Evolutionary conservation across 2,329 filamentous ascomycete species (phyloP), one percentile per base, ranked within the genome.

Genomic region (Sporothrix sp.): DNA sequence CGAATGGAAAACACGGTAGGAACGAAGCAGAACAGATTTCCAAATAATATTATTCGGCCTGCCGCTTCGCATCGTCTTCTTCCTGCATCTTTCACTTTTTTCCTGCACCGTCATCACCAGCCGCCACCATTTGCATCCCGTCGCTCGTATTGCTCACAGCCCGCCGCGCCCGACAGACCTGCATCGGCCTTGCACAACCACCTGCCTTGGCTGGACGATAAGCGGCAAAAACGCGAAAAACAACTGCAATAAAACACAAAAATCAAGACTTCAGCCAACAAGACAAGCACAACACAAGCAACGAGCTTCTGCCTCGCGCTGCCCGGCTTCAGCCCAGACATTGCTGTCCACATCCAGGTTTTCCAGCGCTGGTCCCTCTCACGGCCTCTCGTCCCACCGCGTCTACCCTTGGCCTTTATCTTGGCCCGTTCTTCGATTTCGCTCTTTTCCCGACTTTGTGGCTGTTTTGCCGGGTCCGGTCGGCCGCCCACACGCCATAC

Each of bases 61-160:
- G 23, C 33, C 44, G 33, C 44, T 38, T 47, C 33, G 44, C 20
- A n/a, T 21, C n/a, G 18, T 21, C 20, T 23, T 28, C 21, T 27
- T 37, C 44, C 16, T 28, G 13, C 23, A 16, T 47, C 23, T 21
- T 35, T 36, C 44, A n/a, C 37, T 36, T 18, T 35, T 30, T 13
- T 35, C 20, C 36, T 25, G 28, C 13, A 33, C 21, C 28, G 35
- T 14, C 43, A 33, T 35, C 43, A 20, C 13, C 20, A 8, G 21
- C 30, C 37, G 23, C 33, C 23, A 8, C 21, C n/a, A 21, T 20
- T n/a, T 35, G 20, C 21, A 23, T 47, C 28, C 10, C 42, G 20
- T 47, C 44, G 44, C 37, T 47, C 44, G 44, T 47, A 47, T 47
- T 47, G 33, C 23, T 21, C 23, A 37, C 44, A 10, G n/a, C 23